Base-by-base conservation (phyloP, 257 asterid genomes). In the Salvia rosmarinus region DNA sequence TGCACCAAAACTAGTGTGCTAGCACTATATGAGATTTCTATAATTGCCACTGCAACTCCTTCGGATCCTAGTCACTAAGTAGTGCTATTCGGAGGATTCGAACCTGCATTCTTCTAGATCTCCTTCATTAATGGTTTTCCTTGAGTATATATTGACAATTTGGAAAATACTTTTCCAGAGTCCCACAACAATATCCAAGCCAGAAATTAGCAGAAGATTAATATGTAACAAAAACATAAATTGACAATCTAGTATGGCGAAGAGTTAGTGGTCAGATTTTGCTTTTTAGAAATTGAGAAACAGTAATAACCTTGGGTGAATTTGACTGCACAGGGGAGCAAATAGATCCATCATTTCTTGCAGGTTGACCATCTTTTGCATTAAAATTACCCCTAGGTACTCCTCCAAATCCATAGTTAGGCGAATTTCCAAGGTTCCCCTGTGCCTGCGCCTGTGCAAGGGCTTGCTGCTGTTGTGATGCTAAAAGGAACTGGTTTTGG, bases 261-360 rank as follows among this genome's bases (percentile, higher is more conserved):
- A 49, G 65, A n/a, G 64, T 55, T 34, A 66, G 35, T 39, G 52
- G 60, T 42, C 62, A 52, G 35, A 59, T 30, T 17, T 30, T 34
- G 44, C 52, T n/a, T 14, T 64, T 52, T 19, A 70, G 52, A 49
- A 54, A 62, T 68, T 57, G 20, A 68, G 65, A 47, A 60, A 16
- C 21, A 17, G 37, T 51, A 70, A 37, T 23, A 46, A 92, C 99
- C 97, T 92, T 88, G 1, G 97, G 97, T 35, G 99, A 95, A 85
- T 88, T 91, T 77, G 99, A 87, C 74, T 90, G 99, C 79, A 72
- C 94, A 0, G 97, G 97, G 19, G 99, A 95, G 85, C 99, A 95
- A 72, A 95, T 85, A 71, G 99, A 84, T 73, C 96, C 97, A 72
- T 92, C 99, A 78, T 95, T 95, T 88, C 97, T 88, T 1, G 89